Evolutionary conservation across 2,329 filamentous ascomycete species (phyloP).

Genomic region (Xylaria sp.): DNA sequence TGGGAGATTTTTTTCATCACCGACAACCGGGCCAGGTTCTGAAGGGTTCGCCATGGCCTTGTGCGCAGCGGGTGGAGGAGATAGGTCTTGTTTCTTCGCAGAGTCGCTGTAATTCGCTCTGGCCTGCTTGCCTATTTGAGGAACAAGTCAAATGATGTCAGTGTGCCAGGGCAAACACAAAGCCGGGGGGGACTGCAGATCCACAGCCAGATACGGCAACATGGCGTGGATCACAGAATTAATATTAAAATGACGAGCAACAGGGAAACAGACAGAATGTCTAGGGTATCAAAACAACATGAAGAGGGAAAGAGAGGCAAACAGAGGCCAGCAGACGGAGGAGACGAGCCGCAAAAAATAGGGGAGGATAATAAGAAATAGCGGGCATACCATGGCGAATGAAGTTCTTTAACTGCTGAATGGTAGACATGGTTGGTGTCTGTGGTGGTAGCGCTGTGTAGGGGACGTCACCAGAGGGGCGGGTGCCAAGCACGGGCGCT

Average conservation of each 20-base stretch:
- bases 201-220: slow-evolving; percentile 19
- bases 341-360: background rate
- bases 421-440: slow-evolving; percentile 68
- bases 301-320: slow-evolving; percentile 2
- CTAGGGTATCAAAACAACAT: background rate
- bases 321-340: too few species aligned
- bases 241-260: slow-evolving; percentile 9
- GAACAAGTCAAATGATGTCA: slow-evolving; percentile 48
- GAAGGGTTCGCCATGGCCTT: slow-evolving; percentile 63
- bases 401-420: slow-evolving; percentile 98
- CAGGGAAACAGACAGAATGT: slow-evolving; percentile 9
- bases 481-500: slow-evolving; percentile 18
- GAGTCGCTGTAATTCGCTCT: slow-evolving; percentile 68
- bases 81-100: slow-evolving; percentile 63
- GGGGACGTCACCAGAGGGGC: slow-evolving; percentile 42
- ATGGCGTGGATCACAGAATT: slow-evolving; percentile 13
- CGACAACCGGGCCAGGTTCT: slow-evolving; percentile 53
- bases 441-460: background rate
- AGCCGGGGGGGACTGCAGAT: slow-evolving; percentile 30
- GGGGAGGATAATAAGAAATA: slow-evolving; percentile 44
- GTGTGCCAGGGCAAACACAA: slow-evolving; percentile 40
- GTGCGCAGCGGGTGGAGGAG: slow-evolving; percentile 57
- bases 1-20: slow-evolving; percentile 59
- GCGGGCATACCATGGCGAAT: slow-evolving; percentile 79
- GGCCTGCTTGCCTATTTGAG: slow-evolving; percentile 81